These are phyloP conservation scores for Emmonsiellopsis sp. DNA, from an alignment of 2,329 filamentous ascomycete genomes.

Conservation along the genomic window DNA sequence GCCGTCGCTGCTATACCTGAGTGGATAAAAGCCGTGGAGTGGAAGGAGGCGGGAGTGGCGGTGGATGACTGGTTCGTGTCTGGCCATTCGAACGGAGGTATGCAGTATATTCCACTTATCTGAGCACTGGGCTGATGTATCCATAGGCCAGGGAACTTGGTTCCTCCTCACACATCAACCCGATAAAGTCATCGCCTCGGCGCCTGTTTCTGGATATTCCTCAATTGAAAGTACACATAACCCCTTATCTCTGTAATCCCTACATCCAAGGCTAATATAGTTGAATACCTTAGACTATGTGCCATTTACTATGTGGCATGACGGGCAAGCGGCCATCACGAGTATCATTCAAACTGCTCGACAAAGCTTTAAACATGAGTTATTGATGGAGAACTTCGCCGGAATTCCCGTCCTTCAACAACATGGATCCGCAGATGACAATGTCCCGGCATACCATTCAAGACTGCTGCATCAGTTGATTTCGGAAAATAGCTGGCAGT, in stretches of 20 bases:
- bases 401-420: constrained; percentile 49
- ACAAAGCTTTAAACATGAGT: constrained; percentile 47
- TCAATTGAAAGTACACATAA: constrained; percentile 41
- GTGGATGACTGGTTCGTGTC: constrained; percentile 42
- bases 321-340: constrained; percentile 42
- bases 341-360: constrained; percentile 41
- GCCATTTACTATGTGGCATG: constrained; percentile 47
- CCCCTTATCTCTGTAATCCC: neutral
- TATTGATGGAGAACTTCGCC: constrained; percentile 43
- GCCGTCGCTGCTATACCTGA: constrained; percentile 40
- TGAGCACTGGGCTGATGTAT: neutral
- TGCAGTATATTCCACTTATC: constrained; percentile 1
- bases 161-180: constrained; percentile 47
- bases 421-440: constrained; percentile 49
- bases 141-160: constrained; percentile 47
- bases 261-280: neutral
- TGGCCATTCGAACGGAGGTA: constrained; percentile 52
- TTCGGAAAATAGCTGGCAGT: constrained; percentile 32
- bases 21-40: constrained; percentile 43
- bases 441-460: constrained; percentile 51
- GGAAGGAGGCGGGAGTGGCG: constrained; percentile 41
- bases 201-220: constrained; percentile 50
- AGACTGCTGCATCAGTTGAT: constrained; percentile 45
- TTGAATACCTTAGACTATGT: constrained; percentile 40
- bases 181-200: constrained; percentile 48